phyloP scores from a whole-genome alignment of 768 basidiomycete genomes.

The Trichaptum fuscoviolaceum region DNA sequence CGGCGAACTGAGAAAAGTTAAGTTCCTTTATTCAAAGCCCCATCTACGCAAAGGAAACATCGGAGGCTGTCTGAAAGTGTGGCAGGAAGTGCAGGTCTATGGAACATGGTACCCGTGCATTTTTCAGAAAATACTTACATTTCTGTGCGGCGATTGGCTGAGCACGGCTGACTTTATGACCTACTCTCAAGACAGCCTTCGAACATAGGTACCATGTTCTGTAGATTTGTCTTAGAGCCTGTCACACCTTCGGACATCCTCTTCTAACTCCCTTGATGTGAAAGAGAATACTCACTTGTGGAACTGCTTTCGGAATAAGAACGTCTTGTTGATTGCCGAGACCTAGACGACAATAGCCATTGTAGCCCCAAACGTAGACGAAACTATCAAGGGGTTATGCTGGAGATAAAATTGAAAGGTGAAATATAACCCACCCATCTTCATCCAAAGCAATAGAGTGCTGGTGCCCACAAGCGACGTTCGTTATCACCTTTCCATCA shows the following conservation, averaged over 20 bases:
- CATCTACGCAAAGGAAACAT: too few species aligned
- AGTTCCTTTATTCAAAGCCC: neutral
- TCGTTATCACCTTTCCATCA: constrained; percentile 68
- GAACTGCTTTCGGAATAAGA: constrained; percentile 76
- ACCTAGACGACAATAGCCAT: constrained; percentile 88
- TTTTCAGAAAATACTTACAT: too few species aligned
- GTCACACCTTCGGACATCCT: too few species aligned
- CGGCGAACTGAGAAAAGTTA: constrained; percentile 54
- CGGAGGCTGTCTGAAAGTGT: too few species aligned
- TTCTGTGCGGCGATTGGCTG: too few species aligned
- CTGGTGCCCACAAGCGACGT: constrained; percentile 84
- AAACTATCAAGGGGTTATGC: constrained; percentile 34
- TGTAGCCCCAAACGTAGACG: constrained; percentile 85
- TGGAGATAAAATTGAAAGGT: constrained; percentile 2
- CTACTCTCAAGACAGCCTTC: too few species aligned
- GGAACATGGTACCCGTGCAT: too few species aligned
- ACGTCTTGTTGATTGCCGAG: constrained; percentile 80
- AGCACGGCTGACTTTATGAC: too few species aligned
- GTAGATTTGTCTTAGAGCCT: too few species aligned
- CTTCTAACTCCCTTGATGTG: too few species aligned
- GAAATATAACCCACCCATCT: constrained; percentile 48
- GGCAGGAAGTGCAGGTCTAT: too few species aligned
- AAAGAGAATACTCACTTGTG: constrained; percentile 55
- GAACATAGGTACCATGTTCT: too few species aligned
- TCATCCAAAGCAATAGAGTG: constrained; percentile 80